Conservation (phyloP, 371 early-diverging fungal species). For the Mortierella sp. region DNA sequence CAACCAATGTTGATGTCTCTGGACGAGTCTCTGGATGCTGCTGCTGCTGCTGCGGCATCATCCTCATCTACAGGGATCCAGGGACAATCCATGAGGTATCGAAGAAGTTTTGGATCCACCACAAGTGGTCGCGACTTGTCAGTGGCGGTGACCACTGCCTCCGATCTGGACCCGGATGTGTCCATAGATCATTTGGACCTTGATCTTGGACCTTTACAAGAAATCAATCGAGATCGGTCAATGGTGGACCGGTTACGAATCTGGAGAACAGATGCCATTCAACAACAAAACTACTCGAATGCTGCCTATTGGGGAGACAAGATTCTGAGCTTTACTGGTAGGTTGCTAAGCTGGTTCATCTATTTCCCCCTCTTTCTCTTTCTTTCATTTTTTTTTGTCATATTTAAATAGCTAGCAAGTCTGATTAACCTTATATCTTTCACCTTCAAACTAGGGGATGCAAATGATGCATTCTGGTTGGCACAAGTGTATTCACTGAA, state of each 20-base stretch:
- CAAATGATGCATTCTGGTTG: slow-evolving; percentile 67
- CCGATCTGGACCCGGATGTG: background rate
- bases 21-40: background rate
- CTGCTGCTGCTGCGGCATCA: slow-evolving; percentile 10
- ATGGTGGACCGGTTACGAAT: slow-evolving; percentile 56
- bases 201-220: background rate
- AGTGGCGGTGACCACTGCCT: slow-evolving; percentile 8
- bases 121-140: slow-evolving; percentile 20
- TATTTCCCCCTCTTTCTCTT: background rate
- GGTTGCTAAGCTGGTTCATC: too few relatives aligned
- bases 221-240: slow-evolving; percentile 17
- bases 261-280: slow-evolving; percentile 64
- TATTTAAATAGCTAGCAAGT: background rate
- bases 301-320: slow-evolving; percentile 75
- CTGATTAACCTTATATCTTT: background rate
- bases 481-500: slow-evolving; percentile 68
- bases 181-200: background rate
- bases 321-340: slow-evolving; percentile 64
- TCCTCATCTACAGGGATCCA: slow-evolving; percentile 1
- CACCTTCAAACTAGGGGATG: slow-evolving; percentile 55
- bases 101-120: slow-evolving; percentile 2
- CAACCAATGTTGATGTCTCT: too few relatives aligned
- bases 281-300: slow-evolving; percentile 60
- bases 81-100: background rate
- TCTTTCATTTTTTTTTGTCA: background rate